phyloP scores from a whole-genome alignment of 2,329 filamentous ascomycete species.

The Paracoccidioides lutzii region DNA sequence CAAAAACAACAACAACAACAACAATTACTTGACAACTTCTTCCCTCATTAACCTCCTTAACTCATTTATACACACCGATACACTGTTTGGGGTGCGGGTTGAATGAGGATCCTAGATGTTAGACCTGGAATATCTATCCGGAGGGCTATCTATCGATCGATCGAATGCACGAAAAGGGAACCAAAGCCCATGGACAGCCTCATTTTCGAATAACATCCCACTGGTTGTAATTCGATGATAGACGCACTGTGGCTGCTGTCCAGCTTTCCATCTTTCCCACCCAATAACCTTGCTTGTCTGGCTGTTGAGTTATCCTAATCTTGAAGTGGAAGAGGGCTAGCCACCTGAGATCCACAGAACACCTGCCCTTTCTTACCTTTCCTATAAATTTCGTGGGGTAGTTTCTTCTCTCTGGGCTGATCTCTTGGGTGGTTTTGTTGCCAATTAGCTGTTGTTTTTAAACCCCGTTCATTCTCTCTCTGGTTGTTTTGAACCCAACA shows the following conservation, averaged over 20 bases:
- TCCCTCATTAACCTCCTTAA: not conserved
- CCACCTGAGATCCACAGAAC: not conserved
- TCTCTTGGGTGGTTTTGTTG: not conserved
- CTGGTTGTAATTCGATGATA: conserved; percentile 11
- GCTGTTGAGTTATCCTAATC: conserved; percentile 8
- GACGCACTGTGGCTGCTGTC: conserved; percentile 11
- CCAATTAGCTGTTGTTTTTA: not conserved
- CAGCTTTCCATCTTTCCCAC: conserved; percentile 10
- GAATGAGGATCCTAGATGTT: not conserved
- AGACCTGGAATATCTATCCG: not conserved
- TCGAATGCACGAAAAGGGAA: not conserved
- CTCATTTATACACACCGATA: not conserved
- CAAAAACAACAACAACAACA: no score
- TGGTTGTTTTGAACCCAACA: not conserved
- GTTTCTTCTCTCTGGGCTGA: not conserved
- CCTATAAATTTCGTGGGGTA: conserved; percentile 1
- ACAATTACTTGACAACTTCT: not conserved
- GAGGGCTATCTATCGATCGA: not conserved
- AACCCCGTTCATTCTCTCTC: not conserved
- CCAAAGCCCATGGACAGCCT: conserved; percentile 2
- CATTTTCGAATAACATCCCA: conserved; percentile 5
- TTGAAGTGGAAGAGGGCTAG: conserved; percentile 2
- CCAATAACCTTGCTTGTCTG: conserved; percentile 10
- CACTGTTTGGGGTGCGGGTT: not conserved
- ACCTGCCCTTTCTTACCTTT: not conserved